Conservation (phyloP, 78 protist species). For the Isochrysis galbana region DNA sequence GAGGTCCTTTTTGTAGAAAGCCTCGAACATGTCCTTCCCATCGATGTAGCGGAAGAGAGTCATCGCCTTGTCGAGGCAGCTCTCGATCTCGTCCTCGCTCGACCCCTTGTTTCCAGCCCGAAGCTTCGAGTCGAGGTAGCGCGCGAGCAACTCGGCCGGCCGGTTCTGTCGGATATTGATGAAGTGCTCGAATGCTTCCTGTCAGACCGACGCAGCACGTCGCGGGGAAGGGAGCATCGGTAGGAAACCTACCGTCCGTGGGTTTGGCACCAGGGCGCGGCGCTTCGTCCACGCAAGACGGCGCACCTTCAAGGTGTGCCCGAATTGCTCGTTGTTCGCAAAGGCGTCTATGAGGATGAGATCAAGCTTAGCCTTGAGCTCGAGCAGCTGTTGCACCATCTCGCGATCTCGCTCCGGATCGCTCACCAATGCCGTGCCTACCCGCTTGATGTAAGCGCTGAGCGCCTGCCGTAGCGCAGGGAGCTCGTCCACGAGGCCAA, state of each 20-base stretch:
- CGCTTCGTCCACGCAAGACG: too few species aligned
- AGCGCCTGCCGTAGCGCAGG: conserved; percentile 30
- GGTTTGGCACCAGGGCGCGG: too few species aligned
- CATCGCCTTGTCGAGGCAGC: conserved; percentile 56
- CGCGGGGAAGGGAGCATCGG: too few species aligned
- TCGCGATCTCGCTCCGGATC: background rate
- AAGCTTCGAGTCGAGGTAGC: conserved; percentile 77
- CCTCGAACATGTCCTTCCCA: conserved; percentile 95
- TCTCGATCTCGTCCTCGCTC: conserved; percentile 64
- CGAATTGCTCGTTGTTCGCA: conserved; percentile 39
- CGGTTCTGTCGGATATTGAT: conserved; percentile 70
- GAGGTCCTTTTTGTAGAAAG: conserved; percentile 92
- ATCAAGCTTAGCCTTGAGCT: conserved; percentile 55
- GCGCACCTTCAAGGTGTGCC: conserved; percentile 54
- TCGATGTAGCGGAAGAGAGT: conserved; percentile 79
- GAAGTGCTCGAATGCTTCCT: conserved; percentile 81
- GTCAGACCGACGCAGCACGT: background rate
- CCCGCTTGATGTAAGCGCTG: conserved; percentile 41
- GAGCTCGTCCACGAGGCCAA: conserved; percentile 37
- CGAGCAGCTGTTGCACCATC: background rate
- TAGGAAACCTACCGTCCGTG: too few species aligned
- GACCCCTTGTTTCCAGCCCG: conserved; percentile 36
- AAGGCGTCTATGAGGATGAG: conserved; percentile 49
- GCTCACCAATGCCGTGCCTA: background rate
- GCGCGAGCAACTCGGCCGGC: conserved; percentile 87